Evolutionary conservation across 1,284 basidiomycete species (phyloP).

Genomic region (Melanopsichium pennsylvanicum): DNA sequence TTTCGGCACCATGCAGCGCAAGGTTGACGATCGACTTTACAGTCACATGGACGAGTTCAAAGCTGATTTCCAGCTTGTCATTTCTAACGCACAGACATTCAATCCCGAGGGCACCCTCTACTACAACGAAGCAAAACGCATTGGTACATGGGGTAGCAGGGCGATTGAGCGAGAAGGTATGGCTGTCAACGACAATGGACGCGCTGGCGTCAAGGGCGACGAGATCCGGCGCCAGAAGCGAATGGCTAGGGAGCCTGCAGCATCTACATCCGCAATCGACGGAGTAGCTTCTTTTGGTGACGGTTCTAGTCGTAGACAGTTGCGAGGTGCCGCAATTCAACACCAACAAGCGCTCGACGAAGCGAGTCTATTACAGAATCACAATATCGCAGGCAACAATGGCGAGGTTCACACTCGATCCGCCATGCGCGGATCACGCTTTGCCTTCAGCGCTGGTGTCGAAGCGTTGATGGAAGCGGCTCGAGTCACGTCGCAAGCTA

Average conservation of each 20-base stretch:
- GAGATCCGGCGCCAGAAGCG: conserved; percentile 26
- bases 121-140: conserved; percentile 57
- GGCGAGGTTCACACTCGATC: conserved; percentile 13
- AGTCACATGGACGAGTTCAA: conserved; percentile 52
- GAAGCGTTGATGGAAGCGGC: conserved; percentile 42
- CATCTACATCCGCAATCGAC: background rate
- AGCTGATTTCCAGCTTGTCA: conserved; percentile 58
- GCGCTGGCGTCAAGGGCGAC: conserved; percentile 38
- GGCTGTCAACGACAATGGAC: conserved; percentile 51
- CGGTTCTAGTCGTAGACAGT: conserved; percentile 11
- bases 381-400: conserved; percentile 3
- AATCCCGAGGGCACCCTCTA: conserved; percentile 61
- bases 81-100: conserved; percentile 59
- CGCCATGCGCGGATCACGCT: conserved; percentile 12
- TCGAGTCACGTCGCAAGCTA: conserved; percentile 27
- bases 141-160: conserved; percentile 53
- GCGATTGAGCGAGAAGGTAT: conserved; percentile 57
- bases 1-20: conserved; percentile 76
- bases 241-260: conserved; percentile 20
- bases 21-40: conserved; percentile 41
- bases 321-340: conserved; percentile 13
- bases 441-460: conserved; percentile 36
- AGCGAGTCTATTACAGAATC: conserved; percentile 1
- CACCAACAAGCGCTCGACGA: conserved; percentile 12
- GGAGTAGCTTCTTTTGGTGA: background rate